These are phyloP conservation scores for Clavaria fumosa DNA, from an alignment of 768 basidiomycete genomes.

Conservation along the genomic window DNA sequence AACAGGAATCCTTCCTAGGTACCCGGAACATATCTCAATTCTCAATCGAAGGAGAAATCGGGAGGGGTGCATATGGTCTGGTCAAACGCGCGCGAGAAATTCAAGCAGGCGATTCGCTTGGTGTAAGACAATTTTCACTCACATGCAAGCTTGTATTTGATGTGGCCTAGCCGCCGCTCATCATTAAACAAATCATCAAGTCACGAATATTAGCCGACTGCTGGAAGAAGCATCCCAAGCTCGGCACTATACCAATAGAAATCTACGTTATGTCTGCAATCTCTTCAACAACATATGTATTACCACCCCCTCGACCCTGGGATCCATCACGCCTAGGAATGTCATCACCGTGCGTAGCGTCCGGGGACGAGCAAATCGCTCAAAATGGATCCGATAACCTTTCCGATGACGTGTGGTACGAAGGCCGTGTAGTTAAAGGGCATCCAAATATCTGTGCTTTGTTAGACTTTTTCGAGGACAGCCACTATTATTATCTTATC, in stretches of 20 bases:
- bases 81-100: constrained; percentile 84
- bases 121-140: constrained; percentile 38
- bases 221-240: constrained; percentile 93
- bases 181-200: constrained; percentile 98
- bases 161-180: constrained; percentile 54
- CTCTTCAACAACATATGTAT: constrained; percentile 62
- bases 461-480: constrained; percentile 94
- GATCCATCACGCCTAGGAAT: constrained; percentile 48
- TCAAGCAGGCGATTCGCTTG: constrained; percentile 56
- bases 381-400: constrained; percentile 13
- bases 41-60: constrained; percentile 75
- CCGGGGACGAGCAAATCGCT: background rate
- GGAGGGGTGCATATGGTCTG: constrained; percentile 88
- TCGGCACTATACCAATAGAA: constrained; percentile 97
- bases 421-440: constrained; percentile 60
- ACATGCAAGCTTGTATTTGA: constrained; percentile 9
- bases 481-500: constrained; percentile 90
- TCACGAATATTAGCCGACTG: constrained; percentile 97
- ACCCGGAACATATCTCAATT: constrained; percentile 74
- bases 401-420: constrained; percentile 39
- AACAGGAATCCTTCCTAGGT: constrained; percentile 34
- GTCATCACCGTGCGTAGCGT: constrained; percentile 6
- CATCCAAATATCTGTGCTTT: constrained; percentile 94
- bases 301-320: constrained; percentile 74
- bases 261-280: constrained; percentile 89